phyloP scores from a whole-genome alignment of 345 rosid genomes.

The Salix koriyanagi region DNA sequence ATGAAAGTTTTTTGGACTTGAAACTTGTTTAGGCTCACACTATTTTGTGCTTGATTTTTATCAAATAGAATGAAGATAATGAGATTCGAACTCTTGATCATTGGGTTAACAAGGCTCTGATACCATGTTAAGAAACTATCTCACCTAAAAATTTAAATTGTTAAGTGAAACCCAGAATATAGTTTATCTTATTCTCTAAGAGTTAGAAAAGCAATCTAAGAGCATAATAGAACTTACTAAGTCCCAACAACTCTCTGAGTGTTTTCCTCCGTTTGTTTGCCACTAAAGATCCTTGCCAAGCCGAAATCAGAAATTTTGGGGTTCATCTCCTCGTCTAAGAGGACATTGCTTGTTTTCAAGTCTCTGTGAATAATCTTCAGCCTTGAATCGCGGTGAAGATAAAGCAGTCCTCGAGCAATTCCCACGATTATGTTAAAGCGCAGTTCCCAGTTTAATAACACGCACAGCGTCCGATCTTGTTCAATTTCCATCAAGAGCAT shows the following conservation, averaged over 20 bases:
- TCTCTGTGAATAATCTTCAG: conserved; percentile 28
- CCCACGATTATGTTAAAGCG: conserved; percentile 21
- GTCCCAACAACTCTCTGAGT: conserved; percentile 22
- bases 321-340: conserved; percentile 17
- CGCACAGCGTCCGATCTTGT: conserved; percentile 1
- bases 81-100: too few species aligned
- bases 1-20: too few species aligned
- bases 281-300: conserved; percentile 24
- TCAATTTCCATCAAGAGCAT: background rate
- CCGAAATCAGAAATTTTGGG: conserved; percentile 28
- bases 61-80: too few species aligned
- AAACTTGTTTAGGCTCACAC: too few species aligned
- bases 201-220: background rate
- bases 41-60: too few species aligned
- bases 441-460: conserved; percentile 12
- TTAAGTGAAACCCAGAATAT: too few species aligned
- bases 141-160: too few species aligned
- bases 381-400: conserved; percentile 29
- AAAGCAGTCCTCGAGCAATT: conserved; percentile 21
- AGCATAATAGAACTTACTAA: conserved; percentile 3
- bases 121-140: too few species aligned
- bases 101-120: too few species aligned
- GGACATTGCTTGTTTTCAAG: conserved; percentile 22
- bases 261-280: conserved; percentile 18
- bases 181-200: too few species aligned